Evolutionary conservation across 495 filamentous ascomycete species (phyloP).

Genomic region (Tuber indicum): DNA sequence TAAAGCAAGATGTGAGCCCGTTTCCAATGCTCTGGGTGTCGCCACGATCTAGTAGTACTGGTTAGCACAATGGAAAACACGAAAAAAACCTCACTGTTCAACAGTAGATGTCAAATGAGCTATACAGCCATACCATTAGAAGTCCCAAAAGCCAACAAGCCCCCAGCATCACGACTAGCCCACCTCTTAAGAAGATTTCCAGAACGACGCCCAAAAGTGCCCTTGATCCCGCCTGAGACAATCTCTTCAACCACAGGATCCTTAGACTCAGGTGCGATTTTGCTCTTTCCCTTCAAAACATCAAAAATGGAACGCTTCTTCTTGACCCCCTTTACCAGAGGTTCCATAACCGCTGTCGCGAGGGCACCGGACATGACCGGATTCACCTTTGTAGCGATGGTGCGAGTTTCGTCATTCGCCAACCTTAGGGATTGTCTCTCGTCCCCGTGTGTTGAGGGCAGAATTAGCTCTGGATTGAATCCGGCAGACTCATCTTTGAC

Average conservation of each 20-base stretch:
- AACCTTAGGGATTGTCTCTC: neutral
- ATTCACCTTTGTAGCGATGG: neutral
- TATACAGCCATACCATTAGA: neutral
- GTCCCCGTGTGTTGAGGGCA: neutral
- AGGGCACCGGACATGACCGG: neutral
- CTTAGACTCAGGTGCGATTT: neutral
- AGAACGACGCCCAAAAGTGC: conserved; percentile 28
- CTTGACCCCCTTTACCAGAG: conserved; percentile 10
- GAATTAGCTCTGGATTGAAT: neutral
- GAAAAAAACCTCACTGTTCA: neutral
- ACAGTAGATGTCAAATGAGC: neutral
- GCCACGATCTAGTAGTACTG: conserved; percentile 15
- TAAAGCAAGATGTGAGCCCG: conserved; percentile 11
- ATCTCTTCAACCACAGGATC: conserved; percentile 7
- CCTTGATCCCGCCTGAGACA: conserved; percentile 4
- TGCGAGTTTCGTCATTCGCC: neutral
- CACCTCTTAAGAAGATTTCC: conserved; percentile 28
- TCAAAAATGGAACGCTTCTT: conserved; percentile 32
- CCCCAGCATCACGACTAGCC: conserved; percentile 26
- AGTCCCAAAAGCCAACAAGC: conserved; percentile 1
- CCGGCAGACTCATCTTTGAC: neutral
- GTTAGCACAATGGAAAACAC: conserved; percentile 4
- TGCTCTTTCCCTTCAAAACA: conserved; percentile 24
- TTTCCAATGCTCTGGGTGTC: conserved; percentile 5
- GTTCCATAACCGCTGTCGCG: neutral